Evolutionary conservation across 805 yeast genomes (phyloP), one percentile per base, ranked within the genome.

Genomic region (Yarrowia porcina): DNA sequence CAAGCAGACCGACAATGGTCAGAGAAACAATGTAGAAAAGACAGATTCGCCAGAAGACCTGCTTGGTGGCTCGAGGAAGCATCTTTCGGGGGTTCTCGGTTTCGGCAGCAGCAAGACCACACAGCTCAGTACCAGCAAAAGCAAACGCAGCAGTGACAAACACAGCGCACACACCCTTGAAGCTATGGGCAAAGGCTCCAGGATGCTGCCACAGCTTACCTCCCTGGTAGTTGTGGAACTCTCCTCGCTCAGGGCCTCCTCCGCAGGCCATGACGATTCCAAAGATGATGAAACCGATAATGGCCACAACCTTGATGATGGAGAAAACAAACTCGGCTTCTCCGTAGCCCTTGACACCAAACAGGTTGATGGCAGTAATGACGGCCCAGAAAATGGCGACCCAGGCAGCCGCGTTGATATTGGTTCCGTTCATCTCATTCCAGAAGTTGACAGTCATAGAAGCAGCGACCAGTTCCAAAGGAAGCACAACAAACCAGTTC

Each of bases 111-210:
- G 52, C 52, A 15, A 45, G 52, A 18, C 52, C 52, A 28, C 52
- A 45, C 66, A 85, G 73, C 72, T 86, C 90, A 18, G 87, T 79
- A 66, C 90, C 90, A 30, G 87, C 83, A 67, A 82, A 83, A 61
- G 83, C 81, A 68, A 82, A 87, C 0, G 88, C 88, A n/a, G 90
- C 87, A 47, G 87, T 83, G 45, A 85, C 84, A 66, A 86, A 82
- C 7, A 83, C 87, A 0, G 87, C 76, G 66, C 84, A 80, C 39
- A 86, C 80, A 60, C 89, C 89, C 70, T 86, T 84, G 70, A 85
- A 82, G 3, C 80, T 83, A 68, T 79, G 75, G 10, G 84, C 82
- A 69, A 88, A 86, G 0, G 90, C 83, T 63, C 91, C 92, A 0
- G 88, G 88, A 59, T 50, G 30, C 7, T 50, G 42, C 86, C 86